Evolutionary conservation across 495 filamentous ascomycete species (phyloP).

Genomic region (Neurospora tetraspora): DNA sequence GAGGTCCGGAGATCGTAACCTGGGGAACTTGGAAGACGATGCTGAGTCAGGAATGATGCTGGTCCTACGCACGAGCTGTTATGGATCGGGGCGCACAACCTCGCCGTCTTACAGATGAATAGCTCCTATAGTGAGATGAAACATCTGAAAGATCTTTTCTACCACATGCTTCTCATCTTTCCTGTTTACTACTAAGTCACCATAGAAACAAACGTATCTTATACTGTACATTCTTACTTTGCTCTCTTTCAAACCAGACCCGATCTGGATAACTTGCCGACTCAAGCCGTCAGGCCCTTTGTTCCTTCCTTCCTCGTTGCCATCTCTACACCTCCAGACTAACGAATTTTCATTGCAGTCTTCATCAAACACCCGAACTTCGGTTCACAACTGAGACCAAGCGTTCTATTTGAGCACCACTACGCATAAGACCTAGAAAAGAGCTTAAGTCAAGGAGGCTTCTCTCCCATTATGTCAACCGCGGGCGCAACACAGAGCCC

Average conservation of each 20-base stretch:
- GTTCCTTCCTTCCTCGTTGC: not conserved
- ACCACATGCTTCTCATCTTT: not conserved
- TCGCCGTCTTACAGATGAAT: not conserved
- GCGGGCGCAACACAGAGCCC: constrained; percentile 10
- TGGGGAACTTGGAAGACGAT: not conserved
- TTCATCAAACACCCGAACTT: not conserved
- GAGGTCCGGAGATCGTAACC: not conserved
- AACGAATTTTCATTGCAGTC: not conserved
- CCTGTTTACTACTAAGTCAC: not conserved
- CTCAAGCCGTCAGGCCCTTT: not conserved
- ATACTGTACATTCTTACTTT: not conserved
- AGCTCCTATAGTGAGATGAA: not conserved
- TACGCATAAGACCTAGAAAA: not conserved
- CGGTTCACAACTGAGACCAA: not conserved
- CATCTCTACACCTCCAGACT: not conserved
- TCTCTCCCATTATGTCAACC: constrained; percentile 6
- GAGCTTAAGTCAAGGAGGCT: not conserved
- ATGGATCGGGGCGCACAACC: not conserved
- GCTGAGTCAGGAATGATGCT: not conserved
- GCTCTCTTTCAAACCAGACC: not conserved
- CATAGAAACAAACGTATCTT: not conserved
- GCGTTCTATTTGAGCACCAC: not conserved
- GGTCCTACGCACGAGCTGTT: not conserved
- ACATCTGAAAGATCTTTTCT: not conserved
- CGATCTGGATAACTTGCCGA: not conserved